Conservation (phyloP, 1,139 yeast genomes). For the Suzukiozyma palmioleophila region DNA sequence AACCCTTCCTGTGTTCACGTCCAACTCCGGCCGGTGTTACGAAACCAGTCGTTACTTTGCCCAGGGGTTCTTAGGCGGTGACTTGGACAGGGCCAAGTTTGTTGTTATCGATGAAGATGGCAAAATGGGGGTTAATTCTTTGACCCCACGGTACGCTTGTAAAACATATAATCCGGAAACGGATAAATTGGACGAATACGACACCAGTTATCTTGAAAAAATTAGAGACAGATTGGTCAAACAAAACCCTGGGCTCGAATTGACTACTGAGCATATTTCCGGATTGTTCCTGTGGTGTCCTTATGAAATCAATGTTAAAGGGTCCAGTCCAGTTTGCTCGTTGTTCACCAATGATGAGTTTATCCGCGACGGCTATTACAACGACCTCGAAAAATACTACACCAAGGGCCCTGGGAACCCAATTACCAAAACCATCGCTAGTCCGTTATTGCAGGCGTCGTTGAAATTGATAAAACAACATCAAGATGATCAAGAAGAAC, state of each 20-base stretch:
- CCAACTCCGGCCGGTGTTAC: conserved; percentile 28
- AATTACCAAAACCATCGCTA: conserved; percentile 38
- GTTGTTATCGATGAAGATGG: conserved; percentile 24
- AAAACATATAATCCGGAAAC: conserved; percentile 7
- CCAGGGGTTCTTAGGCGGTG: conserved; percentile 29
- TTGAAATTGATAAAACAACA: conserved; percentile 29
- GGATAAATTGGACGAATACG: conserved; percentile 8
- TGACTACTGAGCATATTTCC: conserved; percentile 38
- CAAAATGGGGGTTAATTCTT: conserved; percentile 32
- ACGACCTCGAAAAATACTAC: conserved; percentile 45
- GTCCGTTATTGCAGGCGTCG: conserved; percentile 48
- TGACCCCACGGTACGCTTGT: conserved; percentile 27
- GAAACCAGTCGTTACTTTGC: conserved; percentile 30
- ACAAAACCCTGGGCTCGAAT: conserved; percentile 26
- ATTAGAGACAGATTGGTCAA: conserved; percentile 36
- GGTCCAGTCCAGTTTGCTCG: conserved; percentile 44
- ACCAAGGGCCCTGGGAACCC: conserved; percentile 48
- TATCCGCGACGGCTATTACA: conserved; percentile 26
- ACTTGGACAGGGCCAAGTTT: conserved; percentile 17
- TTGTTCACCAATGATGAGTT: conserved; percentile 49
- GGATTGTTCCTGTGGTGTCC: conserved; percentile 46
- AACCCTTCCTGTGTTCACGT: conserved; percentile 29
- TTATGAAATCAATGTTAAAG: conserved; percentile 50
- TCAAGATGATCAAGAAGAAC: conserved; percentile 11
- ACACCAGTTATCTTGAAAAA: conserved; percentile 24